Base-by-base conservation (phyloP, 495 filamentous ascomycete genomes). In the Ramalina peruviana region DNA sequence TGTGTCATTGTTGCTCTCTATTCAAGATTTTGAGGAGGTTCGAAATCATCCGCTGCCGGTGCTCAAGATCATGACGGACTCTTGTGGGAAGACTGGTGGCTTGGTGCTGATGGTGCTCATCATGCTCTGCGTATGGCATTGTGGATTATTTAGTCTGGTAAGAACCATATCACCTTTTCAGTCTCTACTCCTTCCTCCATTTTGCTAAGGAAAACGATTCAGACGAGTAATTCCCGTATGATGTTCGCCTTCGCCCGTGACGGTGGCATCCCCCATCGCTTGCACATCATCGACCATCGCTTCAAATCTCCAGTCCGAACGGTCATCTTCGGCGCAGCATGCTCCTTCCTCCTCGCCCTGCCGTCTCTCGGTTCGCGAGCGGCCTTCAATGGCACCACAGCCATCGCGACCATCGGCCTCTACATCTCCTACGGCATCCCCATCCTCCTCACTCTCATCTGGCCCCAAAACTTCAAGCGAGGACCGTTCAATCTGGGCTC, bases 391-490 rank as follows among this genome's bases (percentile, higher is more conserved):
- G 79, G 74, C 36, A 79, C 73, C 47, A 81, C 75, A 13, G 73
- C 66, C n/a, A 75, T 81, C 43, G 76, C 73, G 9, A 82, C 80
- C 12, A 83, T 83, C 43, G 72, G 77, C 7, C 65, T 84, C 13
- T 80, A 80, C 23, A 69, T 81, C 19, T 77, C 72, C 49, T 86
- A 85, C 60, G 79, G 78, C 6, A 63, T 79, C 19, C 80, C 76
- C 0, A 78, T 83, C 53, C 61, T 81, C 46, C 78, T 76, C 54
- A 71, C 68, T 0, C 47, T 75, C 33, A 54, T 75, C 33, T 79
- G 67, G 1, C 54, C 61, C 4, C 68, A 67, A 43, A 71, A 65
- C 41, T 62, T 68, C 13, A 62, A 62, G 20, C 62, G 66, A 36
- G 78, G 75, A 2, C 72, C 72, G 6, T 81, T 73, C 61, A 71